A percentile compares a stretch with the other conserved stretches of the same genome.
Evolutionary conservation across 441 rosid species (phyloP).

Genomic region (Populus hybrid): DNA sequence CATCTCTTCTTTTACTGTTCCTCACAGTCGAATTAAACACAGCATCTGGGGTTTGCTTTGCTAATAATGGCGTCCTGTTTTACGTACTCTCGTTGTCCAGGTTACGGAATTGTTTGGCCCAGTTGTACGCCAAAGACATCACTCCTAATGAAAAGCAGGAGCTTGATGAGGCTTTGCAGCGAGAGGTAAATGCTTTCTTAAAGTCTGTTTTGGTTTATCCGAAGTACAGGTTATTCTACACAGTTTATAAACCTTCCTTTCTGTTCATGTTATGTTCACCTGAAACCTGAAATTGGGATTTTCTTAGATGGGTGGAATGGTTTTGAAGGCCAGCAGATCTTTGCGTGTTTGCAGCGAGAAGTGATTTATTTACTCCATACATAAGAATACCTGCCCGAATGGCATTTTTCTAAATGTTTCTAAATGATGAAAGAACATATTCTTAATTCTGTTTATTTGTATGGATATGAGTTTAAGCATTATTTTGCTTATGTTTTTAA

Average conservation of each 20-base stretch:
- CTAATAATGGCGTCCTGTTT: neutral
- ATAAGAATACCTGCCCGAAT: neutral
- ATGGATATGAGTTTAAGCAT: neutral
- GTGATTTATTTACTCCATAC: neutral
- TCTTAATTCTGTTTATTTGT: too few relatives aligned
- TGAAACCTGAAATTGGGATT: neutral
- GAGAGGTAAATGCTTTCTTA: conserved; percentile 54
- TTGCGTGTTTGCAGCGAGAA: neutral
- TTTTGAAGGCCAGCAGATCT: neutral
- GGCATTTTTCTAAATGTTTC: neutral
- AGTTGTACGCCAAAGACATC: conserved; percentile 81
- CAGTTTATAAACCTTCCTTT: neutral
- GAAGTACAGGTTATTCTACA: neutral
- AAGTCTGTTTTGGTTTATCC: neutral
- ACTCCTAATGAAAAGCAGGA: conserved; percentile 96
- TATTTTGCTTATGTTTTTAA: too few relatives aligned
- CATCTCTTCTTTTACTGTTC: neutral
- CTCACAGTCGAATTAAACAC: neutral
- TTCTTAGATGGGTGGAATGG: neutral
- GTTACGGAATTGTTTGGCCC: conserved; percentile 75
- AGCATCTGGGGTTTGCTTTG: neutral
- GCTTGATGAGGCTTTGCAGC: conserved; percentile 87
- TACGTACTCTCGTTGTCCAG: conserved; percentile 27
- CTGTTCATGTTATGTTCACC: neutral
- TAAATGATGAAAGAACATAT: neutral